These are phyloP conservation scores for Mucor piriformis DNA, from an alignment of 371 early-diverging fungal species.

Conservation along the genomic window DNA sequence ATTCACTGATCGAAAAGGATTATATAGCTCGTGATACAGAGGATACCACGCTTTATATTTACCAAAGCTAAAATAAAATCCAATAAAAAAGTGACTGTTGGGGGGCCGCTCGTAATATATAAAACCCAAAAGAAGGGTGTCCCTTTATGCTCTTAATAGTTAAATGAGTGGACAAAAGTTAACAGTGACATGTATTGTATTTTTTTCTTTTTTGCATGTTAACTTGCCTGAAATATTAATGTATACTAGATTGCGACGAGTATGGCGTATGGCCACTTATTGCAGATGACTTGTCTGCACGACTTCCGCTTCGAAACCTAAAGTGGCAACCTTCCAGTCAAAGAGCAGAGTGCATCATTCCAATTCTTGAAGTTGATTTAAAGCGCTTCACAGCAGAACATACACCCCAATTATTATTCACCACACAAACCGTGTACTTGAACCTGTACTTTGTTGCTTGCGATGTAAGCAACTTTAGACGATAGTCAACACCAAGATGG, in stretches of 20 bases:
- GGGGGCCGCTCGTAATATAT: neutral
- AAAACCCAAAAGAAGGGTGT: neutral
- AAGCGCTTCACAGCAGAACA: slow-evolving; percentile 62
- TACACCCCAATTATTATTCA: slow-evolving; percentile 57
- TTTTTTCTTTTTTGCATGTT: neutral
- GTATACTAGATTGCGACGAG: slow-evolving; percentile 68
- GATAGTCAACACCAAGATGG: too few species aligned
- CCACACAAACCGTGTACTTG: slow-evolving; percentile 69
- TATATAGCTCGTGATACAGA: slow-evolving; percentile 81
- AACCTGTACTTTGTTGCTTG: slow-evolving; percentile 85
- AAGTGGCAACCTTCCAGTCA: slow-evolving; percentile 82
- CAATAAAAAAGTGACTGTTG: neutral
- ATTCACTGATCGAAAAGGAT: slow-evolving; percentile 90
- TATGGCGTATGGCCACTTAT: slow-evolving; percentile 78
- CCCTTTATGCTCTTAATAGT: neutral
- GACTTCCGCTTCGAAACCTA: slow-evolving; percentile 84
- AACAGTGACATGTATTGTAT: slow-evolving; percentile 28
- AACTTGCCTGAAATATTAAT: neutral
- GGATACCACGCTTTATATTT: slow-evolving; percentile 29
- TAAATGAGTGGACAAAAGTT: slow-evolving; percentile 30
- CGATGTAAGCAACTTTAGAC: slow-evolving; percentile 60
- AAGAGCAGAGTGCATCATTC: slow-evolving; percentile 61
- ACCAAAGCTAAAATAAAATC: slow-evolving; percentile 19
- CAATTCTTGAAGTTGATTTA: slow-evolving; percentile 70
- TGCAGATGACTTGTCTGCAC: slow-evolving; percentile 66